These are phyloP conservation scores for Prunus mira DNA, from an alignment of 306 rosid species.

Conservation along the genomic window DNA sequence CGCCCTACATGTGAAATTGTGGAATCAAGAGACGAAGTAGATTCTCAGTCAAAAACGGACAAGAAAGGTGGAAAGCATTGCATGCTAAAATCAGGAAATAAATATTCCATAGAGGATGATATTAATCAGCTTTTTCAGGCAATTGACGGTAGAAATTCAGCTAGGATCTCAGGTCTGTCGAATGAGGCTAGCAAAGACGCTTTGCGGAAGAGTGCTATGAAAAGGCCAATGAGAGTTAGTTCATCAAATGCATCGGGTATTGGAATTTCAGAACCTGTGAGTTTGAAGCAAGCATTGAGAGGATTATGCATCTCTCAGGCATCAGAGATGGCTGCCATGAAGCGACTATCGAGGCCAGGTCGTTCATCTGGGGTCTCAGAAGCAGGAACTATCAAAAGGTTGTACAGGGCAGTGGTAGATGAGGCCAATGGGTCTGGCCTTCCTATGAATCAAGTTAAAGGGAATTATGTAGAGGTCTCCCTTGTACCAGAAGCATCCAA, in stretches of 20 bases:
- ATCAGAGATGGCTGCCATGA: constrained; percentile 97
- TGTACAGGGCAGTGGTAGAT: constrained; percentile 71
- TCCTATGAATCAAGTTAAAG: constrained; percentile 50
- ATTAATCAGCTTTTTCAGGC: constrained; percentile 86
- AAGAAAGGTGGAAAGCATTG: constrained; percentile 50
- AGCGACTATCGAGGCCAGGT: constrained; percentile 69
- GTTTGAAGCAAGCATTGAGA: constrained; percentile 98
- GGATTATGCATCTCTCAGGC: constrained; percentile 98
- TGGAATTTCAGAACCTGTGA: constrained; percentile 88
- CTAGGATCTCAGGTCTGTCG: constrained; percentile 46
- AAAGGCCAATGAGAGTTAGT: constrained; percentile 79
- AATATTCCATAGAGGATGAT: constrained; percentile 84
- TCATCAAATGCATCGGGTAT: constrained; percentile 75
- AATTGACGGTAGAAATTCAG: constrained; percentile 59
- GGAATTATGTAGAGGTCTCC: constrained; percentile 73
- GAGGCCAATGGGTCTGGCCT: constrained; percentile 47
- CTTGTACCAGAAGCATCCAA: constrained; percentile 64
- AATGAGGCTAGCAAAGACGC: constrained; percentile 39
- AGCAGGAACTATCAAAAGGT: constrained; percentile 80
- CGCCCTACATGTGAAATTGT: constrained; percentile 66
- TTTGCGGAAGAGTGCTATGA: constrained; percentile 75
- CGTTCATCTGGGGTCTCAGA: constrained; percentile 75
- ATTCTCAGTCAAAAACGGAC: constrained; percentile 39
- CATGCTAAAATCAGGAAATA: constrained; percentile 43
- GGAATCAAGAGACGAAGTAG: constrained; percentile 60